A percentile compares a stretch with the other conserved stretches of the same genome.
These are phyloP conservation scores for Entoloma clypeatum DNA, from an alignment of 1,284 basidiomycete species.

Conservation along the genomic window DNA sequence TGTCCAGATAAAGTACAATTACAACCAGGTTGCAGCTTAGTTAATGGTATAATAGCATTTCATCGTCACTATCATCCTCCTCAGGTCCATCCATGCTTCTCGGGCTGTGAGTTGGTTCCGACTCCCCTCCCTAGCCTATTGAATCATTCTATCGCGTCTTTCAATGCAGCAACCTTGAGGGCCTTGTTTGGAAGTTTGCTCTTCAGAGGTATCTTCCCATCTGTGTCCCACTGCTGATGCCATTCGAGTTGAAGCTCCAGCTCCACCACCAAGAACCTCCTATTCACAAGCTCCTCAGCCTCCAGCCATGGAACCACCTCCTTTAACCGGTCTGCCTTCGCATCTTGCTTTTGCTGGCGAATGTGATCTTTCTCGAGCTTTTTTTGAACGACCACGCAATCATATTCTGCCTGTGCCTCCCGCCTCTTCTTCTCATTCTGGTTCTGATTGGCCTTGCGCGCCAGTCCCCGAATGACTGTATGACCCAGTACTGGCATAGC, in stretches of 20 bases:
- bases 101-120: background rate
- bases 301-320: background rate
- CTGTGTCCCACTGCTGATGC: background rate
- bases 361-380: too few relatives aligned
- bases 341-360: too few relatives aligned
- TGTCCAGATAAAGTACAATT: too few relatives aligned
- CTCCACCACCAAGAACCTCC: background rate
- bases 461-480: background rate
- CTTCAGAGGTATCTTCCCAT: background rate
- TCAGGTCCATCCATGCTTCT: background rate
- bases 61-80: background rate
- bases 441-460: background rate
- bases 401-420: background rate
- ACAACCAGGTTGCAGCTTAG: too few relatives aligned
- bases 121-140: background rate
- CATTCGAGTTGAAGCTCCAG: constrained; percentile 3
- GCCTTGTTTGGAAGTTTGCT: background rate
- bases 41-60: constrained; percentile 1
- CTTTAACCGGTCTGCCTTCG: background rate
- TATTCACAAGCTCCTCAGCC: background rate
- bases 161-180: background rate
- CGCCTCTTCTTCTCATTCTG: background rate
- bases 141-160: background rate
- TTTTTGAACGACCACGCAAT: too few relatives aligned
- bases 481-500: background rate